These are phyloP conservation scores for sweet orange (Citrus sinensis) DNA, from an alignment of 345 rosid genomes.

Conservation along the genomic window DNA sequence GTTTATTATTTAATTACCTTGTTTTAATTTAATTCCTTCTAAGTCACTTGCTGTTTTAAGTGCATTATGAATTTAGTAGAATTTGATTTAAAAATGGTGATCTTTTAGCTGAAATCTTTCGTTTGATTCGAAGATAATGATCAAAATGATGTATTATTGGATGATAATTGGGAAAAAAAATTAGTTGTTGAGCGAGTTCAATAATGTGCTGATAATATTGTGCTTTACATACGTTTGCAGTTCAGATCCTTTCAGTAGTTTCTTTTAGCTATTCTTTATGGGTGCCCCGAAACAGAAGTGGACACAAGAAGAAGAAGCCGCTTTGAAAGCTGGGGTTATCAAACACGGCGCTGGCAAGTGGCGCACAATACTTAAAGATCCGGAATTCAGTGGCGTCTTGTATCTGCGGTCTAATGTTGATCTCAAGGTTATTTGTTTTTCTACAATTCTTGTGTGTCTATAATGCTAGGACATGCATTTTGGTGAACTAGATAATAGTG, in stretches of 20 bases:
- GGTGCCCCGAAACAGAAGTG: slow-evolving; percentile 99
- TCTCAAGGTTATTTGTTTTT: slow-evolving; percentile 63
- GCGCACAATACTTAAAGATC: slow-evolving; percentile 97
- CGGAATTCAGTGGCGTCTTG: slow-evolving; percentile 82
- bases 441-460: neutral
- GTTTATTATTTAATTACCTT: neutral
- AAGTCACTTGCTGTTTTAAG: neutral
- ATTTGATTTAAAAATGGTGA: neutral
- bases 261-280: slow-evolving; percentile 38
- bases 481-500: neutral
- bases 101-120: neutral
- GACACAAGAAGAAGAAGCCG: slow-evolving; percentile 97
- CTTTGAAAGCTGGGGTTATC: slow-evolving; percentile 83
- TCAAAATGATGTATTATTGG: too few species aligned
- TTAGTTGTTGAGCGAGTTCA: too few species aligned
- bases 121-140: neutral
- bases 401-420: slow-evolving; percentile 94
- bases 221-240: slow-evolving; percentile 1
- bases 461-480: neutral
- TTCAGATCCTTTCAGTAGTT: slow-evolving; percentile 15
- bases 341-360: slow-evolving; percentile 99
- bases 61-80: neutral
- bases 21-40: neutral
- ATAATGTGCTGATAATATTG: neutral
- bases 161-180: too few species aligned